These are phyloP conservation scores for Colletotrichum trifolii DNA, from an alignment of 2,329 filamentous ascomycete genomes.

Conservation along the genomic window DNA sequence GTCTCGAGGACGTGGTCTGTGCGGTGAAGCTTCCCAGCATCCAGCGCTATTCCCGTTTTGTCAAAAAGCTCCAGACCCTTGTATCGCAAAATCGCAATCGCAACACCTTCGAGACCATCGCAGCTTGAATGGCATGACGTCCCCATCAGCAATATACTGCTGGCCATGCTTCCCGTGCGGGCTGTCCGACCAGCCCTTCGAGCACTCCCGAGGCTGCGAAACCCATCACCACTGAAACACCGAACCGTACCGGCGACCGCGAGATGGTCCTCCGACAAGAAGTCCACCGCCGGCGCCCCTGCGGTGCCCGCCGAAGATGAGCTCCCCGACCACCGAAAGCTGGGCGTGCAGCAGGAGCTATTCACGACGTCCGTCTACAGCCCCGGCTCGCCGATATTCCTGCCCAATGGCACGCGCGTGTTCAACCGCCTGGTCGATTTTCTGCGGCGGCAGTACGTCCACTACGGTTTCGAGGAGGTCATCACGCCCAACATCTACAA, in stretches of 20 bases:
- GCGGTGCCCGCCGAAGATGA: slow-evolving; percentile 23
- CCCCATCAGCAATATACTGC: slow-evolving; percentile 22
- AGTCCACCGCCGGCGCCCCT: background rate
- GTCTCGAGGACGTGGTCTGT: background rate
- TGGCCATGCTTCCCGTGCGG: slow-evolving; percentile 43
- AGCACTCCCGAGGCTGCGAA: slow-evolving; percentile 10
- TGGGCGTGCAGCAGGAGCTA: slow-evolving; percentile 75
- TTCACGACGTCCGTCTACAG: slow-evolving; percentile 85
- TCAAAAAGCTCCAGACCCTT: slow-evolving; percentile 23
- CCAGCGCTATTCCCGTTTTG: slow-evolving; percentile 19
- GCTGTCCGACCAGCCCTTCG: slow-evolving; percentile 37
- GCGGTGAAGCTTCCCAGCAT: slow-evolving; percentile 1
- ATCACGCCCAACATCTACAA: slow-evolving; percentile 94
- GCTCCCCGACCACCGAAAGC: slow-evolving; percentile 67
- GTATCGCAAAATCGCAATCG: slow-evolving; percentile 17
- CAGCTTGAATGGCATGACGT: slow-evolving; percentile 22
- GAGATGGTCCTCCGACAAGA: slow-evolving; percentile 32
- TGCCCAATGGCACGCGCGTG: slow-evolving; percentile 83
- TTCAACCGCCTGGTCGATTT: slow-evolving; percentile 88
- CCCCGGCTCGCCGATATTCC: slow-evolving; percentile 86
- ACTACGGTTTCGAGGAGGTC: slow-evolving; percentile 89
- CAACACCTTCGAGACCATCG: slow-evolving; percentile 4
- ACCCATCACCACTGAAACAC: background rate
- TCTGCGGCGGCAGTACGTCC: slow-evolving; percentile 83
- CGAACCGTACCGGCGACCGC: background rate